Evolutionary conservation across 1,139 yeast species (phyloP), one percentile per base, ranked within the genome.

Genomic region (Yamadazyma atmosphaerica): DNA sequence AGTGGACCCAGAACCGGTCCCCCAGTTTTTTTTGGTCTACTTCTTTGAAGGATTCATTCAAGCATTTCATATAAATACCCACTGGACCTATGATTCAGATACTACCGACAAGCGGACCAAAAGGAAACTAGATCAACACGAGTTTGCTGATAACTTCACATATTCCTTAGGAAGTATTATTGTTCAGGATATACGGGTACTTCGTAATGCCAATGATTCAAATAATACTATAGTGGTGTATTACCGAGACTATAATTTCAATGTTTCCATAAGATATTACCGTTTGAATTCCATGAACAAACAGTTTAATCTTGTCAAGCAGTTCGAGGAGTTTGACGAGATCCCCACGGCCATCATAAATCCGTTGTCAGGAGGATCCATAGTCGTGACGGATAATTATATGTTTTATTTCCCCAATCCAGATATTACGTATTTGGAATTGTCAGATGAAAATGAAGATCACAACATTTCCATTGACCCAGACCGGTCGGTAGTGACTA

Each of bases 181-280:
- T 10, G 55, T 68, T 0, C 52, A 54, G 35, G 59, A 58, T 39
- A 47, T 67, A 38, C 34, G 38, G 24, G 35, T 44, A 4, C 32
- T 47, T 2, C 13, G 17, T 12, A 32, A 38, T 15, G 34, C 27
- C 21, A 9, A 27, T 3, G 35, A 53, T 9, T 27, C 36, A 1
- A 33, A 34, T 2, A 37, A 42, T 11, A 32, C 45, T 3, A 22
- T 69, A 10, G 69, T 70, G 0, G 45, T 68, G 1, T 45, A 68
- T 12, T 68, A 67, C 44, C 52, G 74, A 24, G 74, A 68, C 38
- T 60, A 60, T 33, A 61, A 63, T 33, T 64, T 60, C 43, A 53
- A 56, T 31, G 61, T 55, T 37, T 62, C 68, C 3, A 41, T 70
- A 32, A 48, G 76, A 23, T 59, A 51, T 41, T 67, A 65, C 43